Conservation (phyloP, 2,329 filamentous ascomycete genomes). For the Phyllosticta citribraziliensis region DNA sequence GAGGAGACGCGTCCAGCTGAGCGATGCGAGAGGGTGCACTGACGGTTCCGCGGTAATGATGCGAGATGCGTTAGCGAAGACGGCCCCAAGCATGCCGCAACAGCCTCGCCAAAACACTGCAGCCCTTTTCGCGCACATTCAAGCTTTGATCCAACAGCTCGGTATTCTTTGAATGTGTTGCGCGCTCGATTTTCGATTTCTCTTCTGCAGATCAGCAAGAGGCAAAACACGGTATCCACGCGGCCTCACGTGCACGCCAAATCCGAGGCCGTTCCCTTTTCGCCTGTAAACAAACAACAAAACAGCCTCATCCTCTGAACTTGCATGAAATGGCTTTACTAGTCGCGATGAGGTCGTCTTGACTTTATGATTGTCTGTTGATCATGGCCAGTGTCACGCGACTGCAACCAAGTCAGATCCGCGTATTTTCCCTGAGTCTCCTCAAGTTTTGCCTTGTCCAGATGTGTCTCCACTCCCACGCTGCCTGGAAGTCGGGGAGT, state of each 20-base stretch:
- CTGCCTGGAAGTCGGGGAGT: too few relatives aligned
- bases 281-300: not conserved
- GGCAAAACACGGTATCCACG: not conserved
- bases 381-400: too few relatives aligned
- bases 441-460: too few relatives aligned
- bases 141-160: not conserved
- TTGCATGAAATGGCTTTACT: not conserved
- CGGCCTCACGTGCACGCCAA: not conserved
- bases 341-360: not conserved
- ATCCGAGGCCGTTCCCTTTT: not conserved
- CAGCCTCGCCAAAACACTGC: not conserved
- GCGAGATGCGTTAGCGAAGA: not conserved
- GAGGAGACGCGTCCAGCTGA: not conserved
- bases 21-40: not conserved
- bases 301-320: not conserved
- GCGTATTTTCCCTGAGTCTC: too few relatives aligned
- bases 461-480: too few relatives aligned
- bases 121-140: not conserved
- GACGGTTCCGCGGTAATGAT: not conserved
- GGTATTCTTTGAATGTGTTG: not conserved
- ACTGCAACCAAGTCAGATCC: too few relatives aligned
- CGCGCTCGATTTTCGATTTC: not conserved
- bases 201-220: not conserved
- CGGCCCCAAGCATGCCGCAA: not conserved
- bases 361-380: not conserved